A percentile compares a stretch with the other conserved stretches of the same genome.
Evolutionary conservation across 164 flowering plant species (phyloP).

Genomic region (Umbellularia californica): DNA sequence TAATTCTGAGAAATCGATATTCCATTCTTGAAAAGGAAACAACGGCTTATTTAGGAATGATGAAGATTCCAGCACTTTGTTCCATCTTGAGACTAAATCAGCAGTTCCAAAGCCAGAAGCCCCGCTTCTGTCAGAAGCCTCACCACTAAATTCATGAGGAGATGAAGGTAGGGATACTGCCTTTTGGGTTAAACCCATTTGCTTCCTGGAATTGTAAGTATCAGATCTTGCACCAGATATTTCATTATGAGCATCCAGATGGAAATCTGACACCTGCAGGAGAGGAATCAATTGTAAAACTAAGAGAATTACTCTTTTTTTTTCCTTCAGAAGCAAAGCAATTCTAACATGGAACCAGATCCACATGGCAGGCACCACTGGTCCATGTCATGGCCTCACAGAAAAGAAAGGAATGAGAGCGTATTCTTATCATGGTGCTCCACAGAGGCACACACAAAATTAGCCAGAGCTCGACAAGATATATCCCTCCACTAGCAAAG

Average conservation of each 20-base stretch:
- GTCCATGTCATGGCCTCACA: not conserved
- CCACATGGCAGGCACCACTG: too few relatives aligned
- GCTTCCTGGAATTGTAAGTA: slow-evolving; percentile 34
- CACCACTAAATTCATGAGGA: slow-evolving; percentile 65
- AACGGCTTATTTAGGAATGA: slow-evolving; percentile 61
- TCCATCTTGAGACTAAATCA: slow-evolving; percentile 73
- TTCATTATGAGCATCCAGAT: slow-evolving; percentile 37
- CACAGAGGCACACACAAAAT: too few relatives aligned
- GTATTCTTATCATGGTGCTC: not conserved
- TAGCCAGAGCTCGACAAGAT: too few relatives aligned
- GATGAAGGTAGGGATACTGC: slow-evolving; percentile 94
- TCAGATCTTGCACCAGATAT: slow-evolving; percentile 45
- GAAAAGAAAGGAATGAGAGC: not conserved
- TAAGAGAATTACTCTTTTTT: too few relatives aligned
- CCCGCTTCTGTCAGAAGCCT: slow-evolving; percentile 42
- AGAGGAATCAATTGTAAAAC: not conserved
- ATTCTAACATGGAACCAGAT: too few relatives aligned
- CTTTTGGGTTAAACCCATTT: slow-evolving; percentile 51
- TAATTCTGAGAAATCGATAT: slow-evolving; percentile 83
- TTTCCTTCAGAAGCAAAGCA: not conserved
- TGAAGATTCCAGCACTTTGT: slow-evolving; percentile 65
- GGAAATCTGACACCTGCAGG: slow-evolving; percentile 46
- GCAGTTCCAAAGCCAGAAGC: slow-evolving; percentile 29
- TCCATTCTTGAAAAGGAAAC: slow-evolving; percentile 86
- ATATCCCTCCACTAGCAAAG: not conserved